Evolutionary conservation across 2,329 filamentous ascomycete genomes (phyloP).

Genomic region (Xylaria sp.): DNA sequence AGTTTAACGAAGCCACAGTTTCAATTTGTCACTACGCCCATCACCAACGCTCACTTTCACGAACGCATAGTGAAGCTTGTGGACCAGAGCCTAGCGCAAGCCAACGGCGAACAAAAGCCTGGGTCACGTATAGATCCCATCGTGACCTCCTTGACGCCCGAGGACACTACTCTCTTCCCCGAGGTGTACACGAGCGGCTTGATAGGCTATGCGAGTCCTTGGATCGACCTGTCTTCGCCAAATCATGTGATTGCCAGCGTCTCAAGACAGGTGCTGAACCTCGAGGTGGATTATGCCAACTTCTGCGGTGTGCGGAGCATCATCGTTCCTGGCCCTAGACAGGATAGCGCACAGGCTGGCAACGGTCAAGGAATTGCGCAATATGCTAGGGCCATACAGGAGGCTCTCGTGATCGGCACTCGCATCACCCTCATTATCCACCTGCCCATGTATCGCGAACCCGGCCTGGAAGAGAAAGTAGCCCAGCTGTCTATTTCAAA

Average conservation of each 20-base stretch:
- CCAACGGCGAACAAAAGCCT: constrained; percentile 59
- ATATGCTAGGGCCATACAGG: constrained; percentile 85
- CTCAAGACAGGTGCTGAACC: constrained; percentile 87
- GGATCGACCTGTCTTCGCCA: constrained; percentile 89
- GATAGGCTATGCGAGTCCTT: constrained; percentile 84
- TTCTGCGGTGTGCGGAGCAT: constrained; percentile 92
- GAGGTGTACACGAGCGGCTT: constrained; percentile 76
- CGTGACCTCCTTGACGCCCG: constrained; percentile 76
- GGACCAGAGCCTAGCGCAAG: constrained; percentile 62
- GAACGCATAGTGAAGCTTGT: constrained; percentile 73
- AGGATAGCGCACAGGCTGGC: constrained; percentile 66
- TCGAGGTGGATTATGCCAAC: constrained; percentile 93
- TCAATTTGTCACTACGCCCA: constrained; percentile 80
- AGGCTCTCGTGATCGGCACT: constrained; percentile 78
- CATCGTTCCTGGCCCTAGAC: constrained; percentile 80
- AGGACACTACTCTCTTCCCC: constrained; percentile 80
- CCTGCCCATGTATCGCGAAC: constrained; percentile 83
- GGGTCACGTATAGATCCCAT: constrained; percentile 66
- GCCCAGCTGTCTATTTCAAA: constrained; percentile 62
- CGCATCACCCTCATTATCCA: constrained; percentile 85
- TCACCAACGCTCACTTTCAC: constrained; percentile 80
- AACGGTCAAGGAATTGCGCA: constrained; percentile 69
- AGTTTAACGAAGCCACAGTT: constrained; percentile 63
- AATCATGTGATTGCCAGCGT: constrained; percentile 87
- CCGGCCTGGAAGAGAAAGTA: constrained; percentile 64